Evolutionary conservation across 202 grass and related monocot genomes (phyloP).

Genomic region (Hordeum pubiflorum): DNA sequence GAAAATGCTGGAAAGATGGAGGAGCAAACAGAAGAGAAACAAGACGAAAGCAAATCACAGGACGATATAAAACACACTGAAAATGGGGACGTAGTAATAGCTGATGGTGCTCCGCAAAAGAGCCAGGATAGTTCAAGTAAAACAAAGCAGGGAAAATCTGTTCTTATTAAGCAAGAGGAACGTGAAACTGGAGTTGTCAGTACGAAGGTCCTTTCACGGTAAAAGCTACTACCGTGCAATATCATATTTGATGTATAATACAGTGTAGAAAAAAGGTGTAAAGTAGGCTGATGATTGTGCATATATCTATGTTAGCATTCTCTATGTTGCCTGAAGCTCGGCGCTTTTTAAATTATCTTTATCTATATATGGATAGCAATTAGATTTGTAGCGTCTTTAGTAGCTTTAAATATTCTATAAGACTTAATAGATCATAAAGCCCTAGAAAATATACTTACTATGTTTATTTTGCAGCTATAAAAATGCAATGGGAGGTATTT

Average conservation of each 20-base stretch:
- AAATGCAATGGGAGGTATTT: constrained; percentile 85
- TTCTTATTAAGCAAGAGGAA: constrained; percentile 98
- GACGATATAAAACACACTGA: constrained; percentile 41
- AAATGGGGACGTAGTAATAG: constrained; percentile 41
- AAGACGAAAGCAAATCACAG: constrained; percentile 40
- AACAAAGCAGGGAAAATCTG: constrained; percentile 74
- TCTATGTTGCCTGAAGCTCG: not conserved
- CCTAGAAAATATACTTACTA: constrained; percentile 33
- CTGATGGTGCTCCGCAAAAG: constrained; percentile 34
- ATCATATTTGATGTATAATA: constrained; percentile 9
- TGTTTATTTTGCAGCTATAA: constrained; percentile 65
- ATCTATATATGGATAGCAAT: constrained; percentile 8
- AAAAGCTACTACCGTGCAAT: constrained; percentile 21
- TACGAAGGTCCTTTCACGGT: constrained; percentile 85
- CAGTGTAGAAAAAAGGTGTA: not conserved
- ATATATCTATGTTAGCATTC: not conserved
- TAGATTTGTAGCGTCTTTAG: constrained; percentile 11
- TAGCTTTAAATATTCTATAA: constrained; percentile 4
- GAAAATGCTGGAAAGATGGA: constrained; percentile 99
- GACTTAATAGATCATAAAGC: constrained; percentile 18
- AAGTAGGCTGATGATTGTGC: not conserved
- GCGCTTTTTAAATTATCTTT: not conserved
- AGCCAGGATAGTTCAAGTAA: constrained; percentile 43
- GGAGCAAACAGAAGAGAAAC: constrained; percentile 81
- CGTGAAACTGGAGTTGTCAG: constrained; percentile 96